Evolutionary conservation across 2,329 filamentous ascomycete species (phyloP).

Genomic region (Clonostachys chloroleuca): DNA sequence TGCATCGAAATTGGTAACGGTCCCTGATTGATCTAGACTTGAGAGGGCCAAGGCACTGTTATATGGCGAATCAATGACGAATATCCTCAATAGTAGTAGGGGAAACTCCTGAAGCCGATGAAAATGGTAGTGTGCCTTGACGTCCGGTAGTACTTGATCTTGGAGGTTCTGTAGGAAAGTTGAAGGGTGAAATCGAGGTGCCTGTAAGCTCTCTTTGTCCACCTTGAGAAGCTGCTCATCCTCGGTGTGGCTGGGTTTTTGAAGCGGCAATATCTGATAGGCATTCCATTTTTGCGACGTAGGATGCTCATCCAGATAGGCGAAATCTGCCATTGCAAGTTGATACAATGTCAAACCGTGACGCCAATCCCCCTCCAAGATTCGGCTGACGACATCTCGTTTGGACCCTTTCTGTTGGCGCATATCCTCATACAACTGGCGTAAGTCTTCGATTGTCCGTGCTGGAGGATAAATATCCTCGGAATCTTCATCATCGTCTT

Average conservation of each 20-base stretch:
- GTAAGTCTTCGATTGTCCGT: conserved; percentile 60
- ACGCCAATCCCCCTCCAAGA: conserved; percentile 66
- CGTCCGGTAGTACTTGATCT: conserved; percentile 67
- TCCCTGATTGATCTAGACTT: conserved; percentile 18
- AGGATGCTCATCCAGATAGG: conserved; percentile 62
- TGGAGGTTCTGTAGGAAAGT: conserved; percentile 77
- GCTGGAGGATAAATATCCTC: conserved; percentile 68
- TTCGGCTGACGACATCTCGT: conserved; percentile 58
- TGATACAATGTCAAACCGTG: conserved; percentile 61
- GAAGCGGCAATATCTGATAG: conserved; percentile 52
- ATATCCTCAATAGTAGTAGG: conserved; percentile 71
- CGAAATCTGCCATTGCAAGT: conserved; percentile 64
- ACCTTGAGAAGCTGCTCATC: conserved; percentile 33
- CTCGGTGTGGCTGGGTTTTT: conserved; percentile 27
- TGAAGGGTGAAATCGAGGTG: conserved; percentile 74
- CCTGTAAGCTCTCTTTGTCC: conserved; percentile 39
- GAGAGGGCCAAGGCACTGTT: conserved; percentile 51
- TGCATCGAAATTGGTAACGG: conserved; percentile 49
- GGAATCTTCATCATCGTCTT: conserved; percentile 50
- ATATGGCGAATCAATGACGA: conserved; percentile 78
- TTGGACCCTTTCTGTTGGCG: conserved; percentile 56
- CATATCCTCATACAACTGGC: conserved; percentile 58
- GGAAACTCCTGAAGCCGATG: conserved; percentile 66
- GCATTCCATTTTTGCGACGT: conserved; percentile 60
- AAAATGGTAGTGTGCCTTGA: conserved; percentile 81